Percentiles rank a stretch among this genome's conserved stretches.
Evolutionary conservation across 1,284 basidiomycete species (phyloP).

Genomic region (Tremellales sp.): DNA sequence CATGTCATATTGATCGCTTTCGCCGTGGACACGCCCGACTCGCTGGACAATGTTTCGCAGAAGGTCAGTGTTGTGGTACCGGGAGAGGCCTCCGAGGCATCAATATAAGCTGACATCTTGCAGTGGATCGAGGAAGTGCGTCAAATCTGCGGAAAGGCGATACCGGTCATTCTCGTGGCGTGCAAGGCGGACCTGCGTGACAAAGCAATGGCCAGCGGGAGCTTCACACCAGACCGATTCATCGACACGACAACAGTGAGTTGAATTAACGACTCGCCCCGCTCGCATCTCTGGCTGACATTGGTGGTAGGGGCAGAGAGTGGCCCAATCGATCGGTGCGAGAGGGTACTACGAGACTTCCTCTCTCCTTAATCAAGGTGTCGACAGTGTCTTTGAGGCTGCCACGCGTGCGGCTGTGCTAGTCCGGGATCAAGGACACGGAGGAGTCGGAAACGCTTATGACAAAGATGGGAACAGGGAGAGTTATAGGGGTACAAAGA

Average conservation of each 20-base stretch:
- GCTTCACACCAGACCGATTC: constrained; percentile 38
- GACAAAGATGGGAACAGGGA: constrained; percentile 22
- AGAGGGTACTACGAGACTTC: constrained; percentile 91
- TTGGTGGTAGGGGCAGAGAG: constrained; percentile 62
- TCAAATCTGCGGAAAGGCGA: constrained; percentile 70
- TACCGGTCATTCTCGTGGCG: constrained; percentile 54
- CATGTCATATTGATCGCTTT: constrained; percentile 98
- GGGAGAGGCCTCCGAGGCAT: background rate
- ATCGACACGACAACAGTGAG: constrained; percentile 49
- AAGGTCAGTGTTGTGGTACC: constrained; percentile 65
- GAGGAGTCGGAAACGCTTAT: constrained; percentile 37
- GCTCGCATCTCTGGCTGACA: background rate
- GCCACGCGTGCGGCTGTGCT: constrained; percentile 91
- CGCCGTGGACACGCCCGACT: constrained; percentile 92
- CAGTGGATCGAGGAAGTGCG: constrained; percentile 98
- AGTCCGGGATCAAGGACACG: constrained; percentile 67
- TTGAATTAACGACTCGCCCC: background rate
- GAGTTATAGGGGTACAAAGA: constrained; percentile 12
- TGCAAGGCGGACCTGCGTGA: constrained; percentile 55
- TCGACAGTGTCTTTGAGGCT: constrained; percentile 91
- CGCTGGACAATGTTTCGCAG: constrained; percentile 87
- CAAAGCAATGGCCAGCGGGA: constrained; percentile 47
- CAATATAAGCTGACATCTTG: constrained; percentile 14
- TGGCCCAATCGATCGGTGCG: constrained; percentile 76
- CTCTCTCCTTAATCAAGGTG: constrained; percentile 83